Evolutionary conservation across 768 basidiomycete genomes (phyloP).

Genomic region (Galerina marginata): DNA sequence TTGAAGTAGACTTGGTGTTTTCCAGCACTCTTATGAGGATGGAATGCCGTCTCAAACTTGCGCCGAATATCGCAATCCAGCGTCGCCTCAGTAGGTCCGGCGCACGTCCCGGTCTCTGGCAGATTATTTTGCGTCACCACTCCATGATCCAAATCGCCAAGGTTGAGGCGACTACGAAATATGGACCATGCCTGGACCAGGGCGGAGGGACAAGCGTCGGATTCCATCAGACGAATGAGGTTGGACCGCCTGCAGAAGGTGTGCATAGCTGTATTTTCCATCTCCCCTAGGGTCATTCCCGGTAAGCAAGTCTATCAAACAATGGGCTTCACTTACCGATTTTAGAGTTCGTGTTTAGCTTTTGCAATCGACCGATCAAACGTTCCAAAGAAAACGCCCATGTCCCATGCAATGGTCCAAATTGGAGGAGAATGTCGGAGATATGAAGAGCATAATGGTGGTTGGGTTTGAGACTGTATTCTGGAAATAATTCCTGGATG

Average conservation of each 20-base stretch:
- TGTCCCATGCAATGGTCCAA: conserved; percentile 16
- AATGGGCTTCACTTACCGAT: not conserved
- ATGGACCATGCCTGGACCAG: not conserved
- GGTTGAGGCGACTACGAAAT: not conserved
- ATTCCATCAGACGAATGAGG: not conserved
- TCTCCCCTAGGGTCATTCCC: not conserved
- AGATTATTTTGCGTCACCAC: too few relatives aligned
- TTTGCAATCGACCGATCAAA: not conserved
- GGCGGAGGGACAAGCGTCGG: not conserved
- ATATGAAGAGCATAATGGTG: conserved; percentile 16
- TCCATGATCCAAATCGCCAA: not conserved
- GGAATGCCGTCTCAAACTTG: not conserved
- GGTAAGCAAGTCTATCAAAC: not conserved
- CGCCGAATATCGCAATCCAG: not conserved
- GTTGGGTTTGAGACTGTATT: conserved; percentile 11
- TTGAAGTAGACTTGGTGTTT: not conserved
- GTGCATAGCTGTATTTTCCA: not conserved
- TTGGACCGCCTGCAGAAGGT: not conserved
- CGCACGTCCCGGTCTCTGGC: not conserved
- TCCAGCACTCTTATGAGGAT: not conserved
- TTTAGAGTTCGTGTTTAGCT: not conserved
- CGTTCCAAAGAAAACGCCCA: conserved; percentile 4
- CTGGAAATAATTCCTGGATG: too few relatives aligned
- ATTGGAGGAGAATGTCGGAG: conserved; percentile 36
- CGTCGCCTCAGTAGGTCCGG: not conserved